Base-by-base conservation (phyloP, 257 asterid genomes). In the Ajuga chamaepitys region DNA sequence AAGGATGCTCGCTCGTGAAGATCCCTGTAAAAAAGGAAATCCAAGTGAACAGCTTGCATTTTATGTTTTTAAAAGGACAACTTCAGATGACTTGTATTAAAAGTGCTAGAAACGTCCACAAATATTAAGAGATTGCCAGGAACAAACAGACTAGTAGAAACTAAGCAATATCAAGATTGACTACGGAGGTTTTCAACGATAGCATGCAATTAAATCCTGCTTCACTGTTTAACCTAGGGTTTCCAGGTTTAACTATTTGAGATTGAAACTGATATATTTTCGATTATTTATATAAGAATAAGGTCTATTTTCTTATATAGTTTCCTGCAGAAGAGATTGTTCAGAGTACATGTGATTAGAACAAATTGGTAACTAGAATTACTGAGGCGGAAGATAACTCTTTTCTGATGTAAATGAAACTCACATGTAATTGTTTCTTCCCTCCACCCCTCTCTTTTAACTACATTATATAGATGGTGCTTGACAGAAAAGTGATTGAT, bases 1-100 rank as follows among this genome's bases (percentile, higher is more conserved):
- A 46, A 94, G 99, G 67, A 68, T 75, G 76, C 96, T 82, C 57
- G 97, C 74, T 73, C 99, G 94, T 66, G 97, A 94, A 62, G 99
- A 76, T 62, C 99, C 99, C 99, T 94, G 87, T 46, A 62, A 66
- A 58, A 58, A 4, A 69, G 25, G 57, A 74, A 60, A 60, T 70
- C 73, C 58, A 60, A 46, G 48, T 20, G 26, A 58, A 60, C 54
- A 48, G 50, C 34, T 67, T 1, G 35, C 28, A 50, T 67, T 4
- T 16, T 44, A 32, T 13, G 30, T 28, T 61, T 62, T 20, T 35
- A 64, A 34, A 40, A 18, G 57, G 41, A 7, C 16, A 25, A 35
- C 16, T 21, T 22, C 66, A 26, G 3, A 50, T 55, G 56, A 61
- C 24, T 47, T 40, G 8, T 4, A 22, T 37, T 24, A 65, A 11